Percentiles rank a stretch among this genome's conserved stretches.
These are phyloP conservation scores for Thermomyces lanuginosus DNA, from an alignment of 2,329 filamentous ascomycete species.

Conservation along the genomic window DNA sequence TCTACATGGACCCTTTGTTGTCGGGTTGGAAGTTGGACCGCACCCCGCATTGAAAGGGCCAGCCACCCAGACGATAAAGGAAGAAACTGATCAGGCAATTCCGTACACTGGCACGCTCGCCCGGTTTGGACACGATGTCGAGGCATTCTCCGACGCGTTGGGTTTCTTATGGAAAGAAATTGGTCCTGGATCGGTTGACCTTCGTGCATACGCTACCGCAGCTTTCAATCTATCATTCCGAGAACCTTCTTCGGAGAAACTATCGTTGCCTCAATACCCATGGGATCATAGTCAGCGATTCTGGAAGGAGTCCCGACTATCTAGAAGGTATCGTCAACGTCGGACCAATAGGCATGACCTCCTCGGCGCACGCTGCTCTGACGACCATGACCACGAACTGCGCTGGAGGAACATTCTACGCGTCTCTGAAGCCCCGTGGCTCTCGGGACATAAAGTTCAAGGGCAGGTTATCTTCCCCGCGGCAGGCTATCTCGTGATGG, in stretches of 20 bases:
- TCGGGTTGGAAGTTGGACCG: conserved; percentile 16
- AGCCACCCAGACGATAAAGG: conserved; percentile 7
- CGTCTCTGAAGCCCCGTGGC: conserved; percentile 18
- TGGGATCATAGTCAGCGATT: conserved; percentile 9
- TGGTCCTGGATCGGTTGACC: conserved; percentile 6
- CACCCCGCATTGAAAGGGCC: conserved; percentile 17
- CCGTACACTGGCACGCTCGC: conserved; percentile 7
- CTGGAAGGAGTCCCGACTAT: conserved; percentile 10
- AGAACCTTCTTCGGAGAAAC: conserved; percentile 3
- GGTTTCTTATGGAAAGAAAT: conserved; percentile 10
- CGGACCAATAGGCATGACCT: conserved; percentile 4
- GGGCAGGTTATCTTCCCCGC: conserved; percentile 17
- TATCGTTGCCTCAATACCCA: conserved; percentile 8
- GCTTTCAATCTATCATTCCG: not conserved
- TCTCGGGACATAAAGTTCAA: conserved; percentile 18
- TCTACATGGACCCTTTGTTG: conserved; percentile 4
- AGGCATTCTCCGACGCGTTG: conserved; percentile 6
- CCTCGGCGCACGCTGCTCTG: conserved; percentile 7
- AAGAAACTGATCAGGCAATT: not conserved
- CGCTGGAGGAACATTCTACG: conserved; percentile 18
- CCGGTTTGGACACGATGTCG: conserved; percentile 6
- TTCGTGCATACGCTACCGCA: conserved; percentile 2
- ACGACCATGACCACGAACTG: conserved; percentile 10
- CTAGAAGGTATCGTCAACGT: not conserved
- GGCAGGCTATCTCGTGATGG: conserved; percentile 15